phyloP scores from a whole-genome alignment of 495 filamentous ascomycete genomes.

The Hypoxylon lenormandii region DNA sequence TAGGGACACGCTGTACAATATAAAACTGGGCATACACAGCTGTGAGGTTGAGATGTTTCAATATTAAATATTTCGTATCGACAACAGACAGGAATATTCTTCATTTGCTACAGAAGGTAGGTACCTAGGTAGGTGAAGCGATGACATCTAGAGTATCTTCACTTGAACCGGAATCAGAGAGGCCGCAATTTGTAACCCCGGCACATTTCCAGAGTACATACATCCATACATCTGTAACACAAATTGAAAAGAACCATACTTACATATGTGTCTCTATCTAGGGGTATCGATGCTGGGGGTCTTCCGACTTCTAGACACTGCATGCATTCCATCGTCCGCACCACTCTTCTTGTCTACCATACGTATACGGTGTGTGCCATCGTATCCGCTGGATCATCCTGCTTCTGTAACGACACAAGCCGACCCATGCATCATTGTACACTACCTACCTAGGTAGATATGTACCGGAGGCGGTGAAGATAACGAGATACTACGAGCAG shows the following conservation, averaged over 20 bases:
- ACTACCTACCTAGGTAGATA: too few relatives aligned
- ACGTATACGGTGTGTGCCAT: constrained; percentile 20
- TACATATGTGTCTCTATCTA: background rate
- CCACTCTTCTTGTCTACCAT: constrained; percentile 6
- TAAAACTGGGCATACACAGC: too few relatives aligned
- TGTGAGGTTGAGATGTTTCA: background rate
- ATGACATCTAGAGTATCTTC: background rate
- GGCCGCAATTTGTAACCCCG: background rate
- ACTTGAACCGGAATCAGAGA: background rate
- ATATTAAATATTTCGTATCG: constrained; percentile 3
- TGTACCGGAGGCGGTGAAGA: constrained; percentile 39
- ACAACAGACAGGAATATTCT: too few relatives aligned
- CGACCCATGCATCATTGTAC: constrained; percentile 23
- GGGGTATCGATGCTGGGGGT: background rate
- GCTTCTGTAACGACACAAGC: constrained; percentile 5
- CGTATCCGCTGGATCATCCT: constrained; percentile 15
- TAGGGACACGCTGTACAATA: too few relatives aligned
- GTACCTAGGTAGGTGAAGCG: background rate
- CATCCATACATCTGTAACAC: too few relatives aligned
- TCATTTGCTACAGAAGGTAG: too few relatives aligned
- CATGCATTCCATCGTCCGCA: constrained; percentile 20
- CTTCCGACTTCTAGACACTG: constrained; percentile 10
- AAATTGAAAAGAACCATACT: background rate
- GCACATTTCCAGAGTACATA: background rate
- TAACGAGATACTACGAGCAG: constrained; percentile 8